Evolutionary conservation across 805 yeast species (phyloP), one percentile per base, ranked within the genome.

Genomic region (Nakazawaea holstii): DNA sequence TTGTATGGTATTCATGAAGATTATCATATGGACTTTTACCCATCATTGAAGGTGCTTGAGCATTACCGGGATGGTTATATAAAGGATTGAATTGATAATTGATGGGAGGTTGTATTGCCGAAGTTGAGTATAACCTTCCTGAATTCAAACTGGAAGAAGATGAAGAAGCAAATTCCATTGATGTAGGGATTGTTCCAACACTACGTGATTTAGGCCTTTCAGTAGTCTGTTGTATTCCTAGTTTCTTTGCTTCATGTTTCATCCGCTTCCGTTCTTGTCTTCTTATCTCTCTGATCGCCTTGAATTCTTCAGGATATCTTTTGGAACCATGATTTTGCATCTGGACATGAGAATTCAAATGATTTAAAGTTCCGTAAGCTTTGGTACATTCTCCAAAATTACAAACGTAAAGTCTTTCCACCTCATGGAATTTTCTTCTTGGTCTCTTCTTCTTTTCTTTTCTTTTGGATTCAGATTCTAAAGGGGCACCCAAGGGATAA

Each of bases 281-380:
- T 55, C 74, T 60, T 46, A 65, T 59, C 41, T 66, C 73, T 43
- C 83, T 65, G 31, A 77, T 64, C 49, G 72, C 74, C 53, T 69
- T 68, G 57, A 79, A 79, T 57, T 79, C 84, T 35, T 73, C 73
- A 1, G 84, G 82, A 33, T 64, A 61, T 32, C 84, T 65, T 57
- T 76, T 78, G 15, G 65, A 60, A 8, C 84, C 84, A 57, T 79
- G 84, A 13, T 65, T 67, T 49, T 79, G 82, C 52, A 74, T 66
- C 1, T 67, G 55, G 33, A 79, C 74, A 55, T 79, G 84, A 11
- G 82, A 78, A 53, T 79, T 79, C 32, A 79, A 61, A 57, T 79
- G 84, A 56, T 79, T 79, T 36, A 79, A 65, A 4, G 84, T 79
- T 11, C 84, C 84, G 55, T 79, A 79, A 8, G 77, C 74, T 60